These are phyloP conservation scores for Rhizopogon hawkerae DNA, from an alignment of 1,284 basidiomycete genomes.

Conservation along the genomic window DNA sequence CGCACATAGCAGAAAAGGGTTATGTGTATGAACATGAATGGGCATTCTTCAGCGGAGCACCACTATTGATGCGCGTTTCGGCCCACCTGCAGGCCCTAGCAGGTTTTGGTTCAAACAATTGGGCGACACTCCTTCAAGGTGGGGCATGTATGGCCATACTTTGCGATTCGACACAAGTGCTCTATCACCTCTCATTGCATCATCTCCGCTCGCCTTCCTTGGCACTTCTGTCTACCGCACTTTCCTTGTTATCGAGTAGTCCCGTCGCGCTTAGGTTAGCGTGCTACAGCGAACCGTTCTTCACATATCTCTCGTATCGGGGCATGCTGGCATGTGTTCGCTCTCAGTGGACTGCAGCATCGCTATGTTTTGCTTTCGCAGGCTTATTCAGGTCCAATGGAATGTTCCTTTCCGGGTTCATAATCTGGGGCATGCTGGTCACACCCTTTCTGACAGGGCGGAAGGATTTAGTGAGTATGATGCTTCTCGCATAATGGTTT, in stretches of 20 bases:
- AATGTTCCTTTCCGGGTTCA: conserved; percentile 64
- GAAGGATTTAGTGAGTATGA: conserved; percentile 17
- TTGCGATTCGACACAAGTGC: conserved; percentile 38
- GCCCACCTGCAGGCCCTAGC: conserved; percentile 20
- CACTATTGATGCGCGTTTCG: conserved; percentile 43
- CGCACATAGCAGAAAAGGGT: conserved; percentile 52
- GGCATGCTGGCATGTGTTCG: conserved; percentile 61
- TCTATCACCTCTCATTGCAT: conserved; percentile 58
- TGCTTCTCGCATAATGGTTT: neutral
- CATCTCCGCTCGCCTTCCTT: conserved; percentile 46
- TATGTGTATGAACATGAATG: conserved; percentile 79
- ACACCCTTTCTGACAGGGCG: conserved; percentile 36
- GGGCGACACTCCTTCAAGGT: conserved; percentile 25
- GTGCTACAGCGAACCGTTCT: conserved; percentile 81
- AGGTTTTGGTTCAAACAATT: conserved; percentile 8
- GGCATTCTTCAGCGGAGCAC: conserved; percentile 78
- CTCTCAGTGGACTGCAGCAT: conserved; percentile 43
- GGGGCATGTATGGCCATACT: conserved; percentile 36
- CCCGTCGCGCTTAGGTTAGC: conserved; percentile 66
- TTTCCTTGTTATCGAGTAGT: conserved; percentile 78
- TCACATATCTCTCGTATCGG: conserved; percentile 69
- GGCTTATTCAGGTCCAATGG: conserved; percentile 78
- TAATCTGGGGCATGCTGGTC: conserved; percentile 61
- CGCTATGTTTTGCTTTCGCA: conserved; percentile 59
- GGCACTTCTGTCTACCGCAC: conserved; percentile 51